Base-by-base conservation (phyloP, 768 basidiomycete genomes). In the Boletus rufocinnamomeus region DNA sequence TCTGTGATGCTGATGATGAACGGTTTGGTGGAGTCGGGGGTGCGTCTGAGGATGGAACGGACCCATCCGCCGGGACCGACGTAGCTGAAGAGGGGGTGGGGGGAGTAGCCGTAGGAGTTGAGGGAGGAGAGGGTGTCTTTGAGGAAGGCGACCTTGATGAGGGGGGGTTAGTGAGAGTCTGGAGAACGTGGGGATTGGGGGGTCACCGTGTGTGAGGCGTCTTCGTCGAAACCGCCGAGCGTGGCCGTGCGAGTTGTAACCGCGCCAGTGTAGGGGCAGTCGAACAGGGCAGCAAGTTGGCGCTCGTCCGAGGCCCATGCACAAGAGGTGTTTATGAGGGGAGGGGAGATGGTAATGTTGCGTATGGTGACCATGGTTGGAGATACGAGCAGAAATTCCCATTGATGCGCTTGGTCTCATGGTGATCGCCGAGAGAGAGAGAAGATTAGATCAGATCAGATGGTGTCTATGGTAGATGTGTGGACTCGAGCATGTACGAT, bases 71-170 rank as follows among this genome's bases (percentile, higher is more conserved):
- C 38, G 8, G 66, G 61, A 8, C 68, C 68, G 45, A 92, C 69
- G 74, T 93, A 95, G 25, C 68, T 63, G n/a, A 76, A 66, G 44
- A 95, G 80, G 6, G 88, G 84, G 65, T 87, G 80, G 0, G 91
- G 93, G 9, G 91, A 93, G 74, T 94, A 95, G 25, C 93, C 93
- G 72, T 91, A 95, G 0, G 88, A 89, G 70, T 95, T 95, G 59
- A 92, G 67, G 17, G 92, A 85, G n/a, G 89, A 80, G 38, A 79
- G 62, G 10, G 76, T 66, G 16, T 75, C 74, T 40, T 72, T 74
- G 47, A 83, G 60, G 62, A 91, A 88, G 17, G 80, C 82, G 48
- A 89, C 87, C 89, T 91, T 50, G 54, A 52, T 48, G 40, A 48
- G 14, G 55, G 35, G n/a, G n/a, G 55, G 41, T 65, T 2, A 66